Percentiles rank a stretch among this genome's conserved stretches.
Conservation (phyloP, 2,329 filamentous ascomycete species). For the Penicillium italicum region DNA sequence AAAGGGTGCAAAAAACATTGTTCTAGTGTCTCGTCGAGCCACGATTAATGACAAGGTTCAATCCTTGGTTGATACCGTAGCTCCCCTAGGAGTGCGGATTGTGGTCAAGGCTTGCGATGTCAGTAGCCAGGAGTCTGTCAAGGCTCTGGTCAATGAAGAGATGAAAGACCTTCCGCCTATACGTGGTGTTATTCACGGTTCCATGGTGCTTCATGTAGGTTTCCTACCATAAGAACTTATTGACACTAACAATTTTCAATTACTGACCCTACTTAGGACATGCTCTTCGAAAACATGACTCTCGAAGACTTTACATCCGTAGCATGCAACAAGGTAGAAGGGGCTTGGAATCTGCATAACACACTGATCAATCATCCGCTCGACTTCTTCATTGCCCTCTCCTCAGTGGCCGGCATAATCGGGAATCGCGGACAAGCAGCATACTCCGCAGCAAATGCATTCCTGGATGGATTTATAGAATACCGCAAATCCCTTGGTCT, state of each 20-base stretch:
- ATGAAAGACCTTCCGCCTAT: constrained; percentile 33
- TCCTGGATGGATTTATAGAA: constrained; percentile 27
- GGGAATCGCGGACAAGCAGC: constrained; percentile 29
- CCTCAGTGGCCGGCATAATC: constrained; percentile 27
- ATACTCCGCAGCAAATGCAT: constrained; percentile 28
- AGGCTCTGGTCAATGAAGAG: constrained; percentile 21
- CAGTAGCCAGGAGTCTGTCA: constrained; percentile 28
- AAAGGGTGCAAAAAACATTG: constrained; percentile 52
- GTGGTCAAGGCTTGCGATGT: constrained; percentile 36
- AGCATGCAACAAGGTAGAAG: constrained; percentile 19
- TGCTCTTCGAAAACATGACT: constrained; percentile 33
- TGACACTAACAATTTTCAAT: not conserved
- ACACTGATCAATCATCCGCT: constrained; percentile 15
- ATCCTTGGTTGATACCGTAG: constrained; percentile 17
- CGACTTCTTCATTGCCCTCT: constrained; percentile 30
- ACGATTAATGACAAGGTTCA: constrained; percentile 20
- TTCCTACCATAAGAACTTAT: no score
- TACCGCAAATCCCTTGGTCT: constrained; percentile 27
- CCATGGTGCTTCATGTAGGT: constrained; percentile 44
- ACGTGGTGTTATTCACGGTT: constrained; percentile 45
- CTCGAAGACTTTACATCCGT: constrained; percentile 22
- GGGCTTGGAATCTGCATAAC: constrained; percentile 33
- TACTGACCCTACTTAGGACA: constrained; percentile 21
- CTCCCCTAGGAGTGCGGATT: constrained; percentile 15
- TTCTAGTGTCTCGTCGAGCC: constrained; percentile 52